Percentiles rank a stretch among this genome's conserved stretches.
These are phyloP conservation scores for Discostella pseudostelligera DNA, from an alignment of 108 stramenopile species.

Conservation along the genomic window DNA sequence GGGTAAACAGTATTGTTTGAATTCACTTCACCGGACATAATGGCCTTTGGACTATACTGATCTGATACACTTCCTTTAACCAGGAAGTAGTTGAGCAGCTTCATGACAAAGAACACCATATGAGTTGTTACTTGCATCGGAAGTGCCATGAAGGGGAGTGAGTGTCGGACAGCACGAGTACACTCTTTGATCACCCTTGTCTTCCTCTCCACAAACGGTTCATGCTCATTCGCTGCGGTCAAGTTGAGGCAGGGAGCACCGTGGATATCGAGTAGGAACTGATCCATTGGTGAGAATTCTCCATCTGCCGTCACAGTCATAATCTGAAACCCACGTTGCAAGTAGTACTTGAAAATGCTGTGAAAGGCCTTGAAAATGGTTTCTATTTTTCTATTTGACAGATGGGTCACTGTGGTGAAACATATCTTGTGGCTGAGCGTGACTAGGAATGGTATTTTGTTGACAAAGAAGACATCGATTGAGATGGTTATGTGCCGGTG, in stretches of 20 bases:
- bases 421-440: too few species aligned
- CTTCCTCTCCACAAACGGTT: not conserved
- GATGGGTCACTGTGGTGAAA: too few species aligned
- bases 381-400: not conserved
- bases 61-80: slow-evolving; percentile 35
- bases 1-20: not conserved
- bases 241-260: not conserved
- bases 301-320: not conserved
- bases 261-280: not conserved
- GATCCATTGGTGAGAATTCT: too few species aligned
- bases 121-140: slow-evolving; percentile 14
- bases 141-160: slow-evolving; percentile 29
- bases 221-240: not conserved
- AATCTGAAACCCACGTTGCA: not conserved
- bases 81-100: slow-evolving; percentile 39
- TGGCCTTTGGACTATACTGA: slow-evolving; percentile 26
- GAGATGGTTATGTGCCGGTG: too few species aligned
- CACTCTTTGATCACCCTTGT: slow-evolving; percentile 46
- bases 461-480: too few species aligned
- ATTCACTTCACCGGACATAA: slow-evolving; percentile 1
- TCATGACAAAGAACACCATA: slow-evolving; percentile 17
- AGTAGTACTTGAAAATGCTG: not conserved
- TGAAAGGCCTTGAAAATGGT: not conserved
- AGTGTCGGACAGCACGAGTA: slow-evolving; percentile 22
- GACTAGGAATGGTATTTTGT: too few species aligned